These are phyloP conservation scores for Backusella liffmaniae DNA, from an alignment of 192 early-diverging fungal species.

Conservation along the genomic window DNA sequence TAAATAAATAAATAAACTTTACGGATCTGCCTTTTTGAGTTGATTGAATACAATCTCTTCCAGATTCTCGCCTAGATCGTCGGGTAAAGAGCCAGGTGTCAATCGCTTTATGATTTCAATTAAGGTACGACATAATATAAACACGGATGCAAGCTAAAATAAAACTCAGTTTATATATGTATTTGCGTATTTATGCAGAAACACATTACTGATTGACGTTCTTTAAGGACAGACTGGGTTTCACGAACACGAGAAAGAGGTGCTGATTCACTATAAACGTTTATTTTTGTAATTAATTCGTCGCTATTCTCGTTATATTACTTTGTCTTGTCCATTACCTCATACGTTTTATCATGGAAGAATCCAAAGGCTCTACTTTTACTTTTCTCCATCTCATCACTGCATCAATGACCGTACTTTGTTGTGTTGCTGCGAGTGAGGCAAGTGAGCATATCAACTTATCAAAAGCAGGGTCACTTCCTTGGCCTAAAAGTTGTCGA, in stretches of 20 bases:
- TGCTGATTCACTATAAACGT: constrained; percentile 27
- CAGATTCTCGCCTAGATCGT: constrained; percentile 81
- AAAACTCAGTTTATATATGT: constrained; percentile 2
- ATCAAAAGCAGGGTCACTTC: constrained; percentile 80
- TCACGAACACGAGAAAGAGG: constrained; percentile 44
- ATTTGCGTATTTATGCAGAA: constrained; percentile 3
- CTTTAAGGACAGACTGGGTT: constrained; percentile 55
- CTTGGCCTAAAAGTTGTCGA: constrained; percentile 54
- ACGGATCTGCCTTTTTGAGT: constrained; percentile 85
- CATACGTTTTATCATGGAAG: constrained; percentile 27
- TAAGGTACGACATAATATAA: constrained; percentile 85
- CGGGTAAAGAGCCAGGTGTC: constrained; percentile 66
- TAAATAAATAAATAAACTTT: constrained; percentile 24
- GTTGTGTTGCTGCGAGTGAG: constrained; percentile 77
- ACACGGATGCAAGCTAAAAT: constrained; percentile 64
- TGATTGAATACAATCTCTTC: constrained; percentile 96
- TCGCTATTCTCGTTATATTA: not conserved
- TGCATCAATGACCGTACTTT: constrained; percentile 80
- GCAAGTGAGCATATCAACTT: constrained; percentile 76
- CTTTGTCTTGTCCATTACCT: constrained; percentile 16
- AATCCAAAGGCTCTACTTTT: constrained; percentile 53
- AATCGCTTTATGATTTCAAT: constrained; percentile 82
- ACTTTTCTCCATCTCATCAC: constrained; percentile 75
- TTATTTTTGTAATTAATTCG: not conserved
- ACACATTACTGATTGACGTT: constrained; percentile 55